Base-by-base conservation (phyloP, 352 stramenopile genomes). In the Phytopythium mirpurense region DNA sequence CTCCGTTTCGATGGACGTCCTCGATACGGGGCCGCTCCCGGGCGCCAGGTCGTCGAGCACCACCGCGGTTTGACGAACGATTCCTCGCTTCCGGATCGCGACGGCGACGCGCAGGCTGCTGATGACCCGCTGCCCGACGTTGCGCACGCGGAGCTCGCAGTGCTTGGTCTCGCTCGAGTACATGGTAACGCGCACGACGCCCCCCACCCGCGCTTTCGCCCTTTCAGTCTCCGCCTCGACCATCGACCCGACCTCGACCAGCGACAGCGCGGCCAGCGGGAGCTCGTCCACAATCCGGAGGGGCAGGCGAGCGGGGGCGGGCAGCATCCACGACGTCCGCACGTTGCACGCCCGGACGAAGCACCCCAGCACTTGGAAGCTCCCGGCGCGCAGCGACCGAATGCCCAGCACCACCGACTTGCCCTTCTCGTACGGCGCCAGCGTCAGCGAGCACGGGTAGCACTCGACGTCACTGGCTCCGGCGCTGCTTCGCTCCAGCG, bases 331-430 rank as follows among this genome's bases (percentile, higher is more conserved):
- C 3, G 72, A 85, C 2, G 72, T 87, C 47, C 71, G 80, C 36
- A 91, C 65, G 54, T 79, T 87, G 36, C 86, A 54, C 21, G 68
- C 57, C 31, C 78, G 83, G 12, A 89, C 61, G 21, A 86, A 88
- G 55, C 76, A 88, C 6, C 81, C 81, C 4, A 61, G 56, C 21
- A 91, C 58, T 8, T 59, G 43, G 24, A 83, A 82, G 3, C 16
- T 51, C 1, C 81, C 81, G n/a, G 59, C 29, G 43, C 38, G 56
- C 10, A 89, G 58, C 4, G 76, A 70, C 49, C 77, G 76, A 15
- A 89, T 54, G 5, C 57, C 49, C 19, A 91, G 53, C 23, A 74
- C 24, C n/a, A 89, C 63, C 1, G 52, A 59, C 50, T 81, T 85
- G 21, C 36, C 59, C 31, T 60, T 68, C 51, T 89, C 70, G 52